Conservation (phyloP, 2,329 filamentous ascomycete species). For the Periconia macrospinosa region DNA sequence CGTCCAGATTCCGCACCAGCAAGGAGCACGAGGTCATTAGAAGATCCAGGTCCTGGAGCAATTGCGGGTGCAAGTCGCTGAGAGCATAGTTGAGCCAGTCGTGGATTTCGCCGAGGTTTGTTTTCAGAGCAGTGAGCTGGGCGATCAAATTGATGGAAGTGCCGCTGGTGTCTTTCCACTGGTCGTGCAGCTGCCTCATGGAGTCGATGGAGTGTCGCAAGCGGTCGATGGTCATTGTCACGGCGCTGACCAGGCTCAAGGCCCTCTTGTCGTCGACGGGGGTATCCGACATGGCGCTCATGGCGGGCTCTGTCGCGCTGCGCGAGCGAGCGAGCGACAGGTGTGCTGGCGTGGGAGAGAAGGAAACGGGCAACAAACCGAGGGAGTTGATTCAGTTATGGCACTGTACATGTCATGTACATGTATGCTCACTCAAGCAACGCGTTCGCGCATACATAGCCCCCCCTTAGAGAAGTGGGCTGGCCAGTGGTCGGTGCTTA, state of each 20-base stretch:
- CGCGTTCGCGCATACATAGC: slow-evolving; percentile 15
- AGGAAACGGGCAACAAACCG: slow-evolving; percentile 1
- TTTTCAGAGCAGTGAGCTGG: slow-evolving; percentile 37
- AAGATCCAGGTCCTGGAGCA: slow-evolving; percentile 38
- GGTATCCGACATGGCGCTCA: slow-evolving; percentile 25
- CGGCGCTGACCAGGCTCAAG: slow-evolving; percentile 29
- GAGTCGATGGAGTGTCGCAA: slow-evolving; percentile 36
- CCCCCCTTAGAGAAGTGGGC: slow-evolving; percentile 6
- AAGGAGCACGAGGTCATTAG: slow-evolving; percentile 34
- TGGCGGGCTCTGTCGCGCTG: background rate
- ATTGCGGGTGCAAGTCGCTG: slow-evolving; percentile 37
- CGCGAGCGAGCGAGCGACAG: background rate
- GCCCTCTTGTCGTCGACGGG: slow-evolving; percentile 32
- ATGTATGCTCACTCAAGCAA: slow-evolving; percentile 5
- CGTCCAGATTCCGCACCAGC: slow-evolving; percentile 33
- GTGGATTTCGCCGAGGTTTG: slow-evolving; percentile 36
- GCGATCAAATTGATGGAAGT: slow-evolving; percentile 41
- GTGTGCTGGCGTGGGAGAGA: slow-evolving; percentile 1
- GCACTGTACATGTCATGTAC: no score
- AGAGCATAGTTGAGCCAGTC: slow-evolving; percentile 40
- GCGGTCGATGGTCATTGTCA: slow-evolving; percentile 32
- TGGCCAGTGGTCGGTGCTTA: slow-evolving; percentile 1
- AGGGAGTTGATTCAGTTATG: background rate
- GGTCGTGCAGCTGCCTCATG: slow-evolving; percentile 39
- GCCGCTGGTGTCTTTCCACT: slow-evolving; percentile 32